Evolutionary conservation across 1,284 basidiomycete species (phyloP), one percentile per base, ranked within the genome.

Genomic region (Pseudozyma hubeiensis): DNA sequence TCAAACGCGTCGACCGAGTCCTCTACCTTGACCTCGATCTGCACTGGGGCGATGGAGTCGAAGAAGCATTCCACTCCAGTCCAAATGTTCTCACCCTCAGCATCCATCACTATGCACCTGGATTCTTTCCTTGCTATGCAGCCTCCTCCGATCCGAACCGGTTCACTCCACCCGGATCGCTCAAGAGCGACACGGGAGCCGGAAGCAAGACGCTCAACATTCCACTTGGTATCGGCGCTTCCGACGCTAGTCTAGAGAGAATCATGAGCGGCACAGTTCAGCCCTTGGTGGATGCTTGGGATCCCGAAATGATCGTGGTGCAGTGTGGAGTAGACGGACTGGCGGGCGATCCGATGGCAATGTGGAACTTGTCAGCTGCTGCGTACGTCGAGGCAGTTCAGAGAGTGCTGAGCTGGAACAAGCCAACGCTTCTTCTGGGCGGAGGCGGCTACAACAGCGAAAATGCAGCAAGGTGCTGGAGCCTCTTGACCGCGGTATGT

Each of bases 241-340:
- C 59, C 10, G 59, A 63, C 30, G 60, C 43, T 2, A 74, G 52
- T 9, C n/a, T 76, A 7, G 41, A 53, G 30, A 41, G 70, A 2
- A 48, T 71, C 4, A 48, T 75, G 57, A 31, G 43, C 29, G 60
- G 50, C 24, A 59, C 51, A 2, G 54, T 79, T 1, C 89, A 93
- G 75, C 85, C 84, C 1, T 85, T 94, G 16, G 88, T 86, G 52
- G 85, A 87, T 7, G 87, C 88, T 0, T 95, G 91, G 84, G 76
- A 86, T 1, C 94, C 94, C 0, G 91, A 94, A 72, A 92, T 89
- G 74, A 84, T 94, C 4, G 88, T 96, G 0, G 81, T 97, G 0
- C 93, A 97, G 81, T 93, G 93, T 62, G 94, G 94, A 2, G 89
- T 89, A 0, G 94, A 97, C 71, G 93, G 90, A 0, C 87, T 97